Percentiles rank a stretch among this genome's conserved stretches.
These are phyloP conservation scores for Delphinella strobiligena DNA, from an alignment of 2,329 filamentous ascomycete species.

Conservation along the genomic window DNA sequence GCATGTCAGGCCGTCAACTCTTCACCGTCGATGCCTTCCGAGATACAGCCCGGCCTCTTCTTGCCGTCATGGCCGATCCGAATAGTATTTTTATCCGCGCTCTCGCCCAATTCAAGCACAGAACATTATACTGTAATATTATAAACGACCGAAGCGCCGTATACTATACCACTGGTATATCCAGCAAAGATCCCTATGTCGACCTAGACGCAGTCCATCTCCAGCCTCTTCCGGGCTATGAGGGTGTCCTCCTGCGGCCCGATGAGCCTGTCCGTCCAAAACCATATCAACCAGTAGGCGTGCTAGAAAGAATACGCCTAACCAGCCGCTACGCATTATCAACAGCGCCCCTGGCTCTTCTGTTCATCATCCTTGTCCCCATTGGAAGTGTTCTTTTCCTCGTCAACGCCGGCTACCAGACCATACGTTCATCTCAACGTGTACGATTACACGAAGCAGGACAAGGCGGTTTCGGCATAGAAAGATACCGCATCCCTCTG, in stretches of 20 bases:
- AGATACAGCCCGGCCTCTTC: conserved; percentile 65
- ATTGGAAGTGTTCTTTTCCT: conserved; percentile 61
- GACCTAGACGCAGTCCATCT: conserved; percentile 55
- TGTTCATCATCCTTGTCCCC: conserved; percentile 60
- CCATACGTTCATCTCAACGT: conserved; percentile 58
- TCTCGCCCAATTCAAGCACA: conserved; percentile 62
- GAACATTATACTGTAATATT: conserved; percentile 74
- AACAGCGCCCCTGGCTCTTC: conserved; percentile 50
- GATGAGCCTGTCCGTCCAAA: conserved; percentile 45
- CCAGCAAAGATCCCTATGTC: conserved; percentile 64
- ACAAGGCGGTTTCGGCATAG: conserved; percentile 52
- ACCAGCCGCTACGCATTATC: conserved; percentile 28
- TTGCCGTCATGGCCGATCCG: conserved; percentile 71
- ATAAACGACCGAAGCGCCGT: conserved; percentile 72
- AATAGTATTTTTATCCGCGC: conserved; percentile 77
- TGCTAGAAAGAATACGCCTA: conserved; percentile 8
- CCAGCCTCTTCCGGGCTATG: conserved; percentile 62
- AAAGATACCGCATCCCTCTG: conserved; percentile 63
- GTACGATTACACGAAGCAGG: conserved; percentile 59
- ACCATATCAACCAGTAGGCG: conserved; percentile 10
- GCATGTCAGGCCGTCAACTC: conserved; percentile 72
- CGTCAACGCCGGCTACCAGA: conserved; percentile 65
- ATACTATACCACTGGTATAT: conserved; percentile 72
- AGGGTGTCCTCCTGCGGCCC: conserved; percentile 63
- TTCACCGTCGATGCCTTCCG: conserved; percentile 81